These are phyloP conservation scores for Fraxinus nigra DNA, from an alignment of 305 asterid species.

Conservation along the genomic window DNA sequence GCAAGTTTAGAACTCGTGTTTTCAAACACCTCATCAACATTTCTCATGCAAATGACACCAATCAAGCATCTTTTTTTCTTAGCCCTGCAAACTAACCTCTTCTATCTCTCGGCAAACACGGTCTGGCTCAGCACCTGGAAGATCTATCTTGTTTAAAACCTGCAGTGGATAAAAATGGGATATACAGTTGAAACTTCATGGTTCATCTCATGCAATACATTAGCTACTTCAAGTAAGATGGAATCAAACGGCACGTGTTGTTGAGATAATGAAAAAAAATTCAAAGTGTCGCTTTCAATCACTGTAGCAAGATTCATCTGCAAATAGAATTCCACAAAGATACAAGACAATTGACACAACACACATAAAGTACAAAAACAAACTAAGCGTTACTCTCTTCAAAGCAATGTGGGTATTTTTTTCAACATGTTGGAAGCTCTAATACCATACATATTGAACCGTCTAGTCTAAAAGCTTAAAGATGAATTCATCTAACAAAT, in stretches of 20 bases:
- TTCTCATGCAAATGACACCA: not conserved
- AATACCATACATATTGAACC: not conserved
- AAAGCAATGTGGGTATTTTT: not conserved
- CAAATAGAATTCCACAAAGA: not conserved
- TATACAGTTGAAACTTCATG: conserved; percentile 11
- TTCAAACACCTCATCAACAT: conserved; percentile 14
- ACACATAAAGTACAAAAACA: not conserved
- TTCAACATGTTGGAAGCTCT: not conserved
- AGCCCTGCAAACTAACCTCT: conserved; percentile 64
- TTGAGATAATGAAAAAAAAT: not conserved
- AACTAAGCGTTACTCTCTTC: not conserved
- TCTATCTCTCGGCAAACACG: conserved; percentile 88
- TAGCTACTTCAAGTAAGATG: conserved; percentile 14
- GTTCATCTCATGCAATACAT: conserved; percentile 18
- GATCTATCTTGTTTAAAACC: conserved; percentile 99
- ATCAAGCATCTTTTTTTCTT: conserved; percentile 1
- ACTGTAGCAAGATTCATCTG: not conserved
- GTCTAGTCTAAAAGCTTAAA: not conserved
- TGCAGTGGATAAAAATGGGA: conserved; percentile 35
- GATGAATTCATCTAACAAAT: not conserved
- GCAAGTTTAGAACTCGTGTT: conserved; percentile 19
- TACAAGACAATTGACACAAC: not conserved
- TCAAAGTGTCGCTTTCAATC: not conserved
- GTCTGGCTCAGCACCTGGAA: conserved; percentile 98
- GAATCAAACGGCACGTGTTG: conserved; percentile 8